Base-by-base conservation (phyloP, 192 early-diverging fungal genomes). In the Coemansia sp. region DNA sequence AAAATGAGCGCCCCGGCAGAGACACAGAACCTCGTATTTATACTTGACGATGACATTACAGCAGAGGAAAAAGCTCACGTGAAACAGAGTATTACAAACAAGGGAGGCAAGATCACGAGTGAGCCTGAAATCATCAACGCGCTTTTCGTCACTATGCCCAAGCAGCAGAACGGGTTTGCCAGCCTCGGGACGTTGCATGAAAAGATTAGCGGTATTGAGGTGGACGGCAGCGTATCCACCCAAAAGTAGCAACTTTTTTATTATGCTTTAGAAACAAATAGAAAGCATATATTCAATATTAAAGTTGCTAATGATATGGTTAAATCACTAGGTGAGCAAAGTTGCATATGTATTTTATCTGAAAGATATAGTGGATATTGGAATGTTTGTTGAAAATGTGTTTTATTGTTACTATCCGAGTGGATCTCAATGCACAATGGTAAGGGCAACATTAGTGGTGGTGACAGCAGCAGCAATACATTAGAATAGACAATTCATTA, bases 141-240 rank as follows among this genome's bases (percentile, higher is more conserved):
- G 22, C 6, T 60, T 38, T 60, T 48, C 45, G 68, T 54, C 17
- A 31, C 45, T 21, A 49, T 70, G 61, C 25, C 72, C 64, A 35
- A 77, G 48, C 19, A 57, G 19, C 1, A 49, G 0, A 11, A 21
- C 2, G 49, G 50, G 3, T 17, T 55, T 47, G 41, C 38, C 4
- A n/a, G 47, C 4, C 35, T 67, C 14, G 26, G 21, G 27, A 6
- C 21, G 3, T 25, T 52, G 51, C 68, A 69, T 31, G 22, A 19
- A 4, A 41, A 45, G n/a, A 63, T 69, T 22, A 43, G 58, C 3
- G 21, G 21, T 6, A 25, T 69, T 9, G 68, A 69, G 68, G 10
- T 17, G 3, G 68, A 69, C 14, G 23, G 37, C 5, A 35, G 16
- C 1, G 29, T 59, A 0, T 19, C 45, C 3, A 63, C 61, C 16